phyloP scores from a whole-genome alignment of 164 flowering plant species.

The Chimonanthus praecox region DNA sequence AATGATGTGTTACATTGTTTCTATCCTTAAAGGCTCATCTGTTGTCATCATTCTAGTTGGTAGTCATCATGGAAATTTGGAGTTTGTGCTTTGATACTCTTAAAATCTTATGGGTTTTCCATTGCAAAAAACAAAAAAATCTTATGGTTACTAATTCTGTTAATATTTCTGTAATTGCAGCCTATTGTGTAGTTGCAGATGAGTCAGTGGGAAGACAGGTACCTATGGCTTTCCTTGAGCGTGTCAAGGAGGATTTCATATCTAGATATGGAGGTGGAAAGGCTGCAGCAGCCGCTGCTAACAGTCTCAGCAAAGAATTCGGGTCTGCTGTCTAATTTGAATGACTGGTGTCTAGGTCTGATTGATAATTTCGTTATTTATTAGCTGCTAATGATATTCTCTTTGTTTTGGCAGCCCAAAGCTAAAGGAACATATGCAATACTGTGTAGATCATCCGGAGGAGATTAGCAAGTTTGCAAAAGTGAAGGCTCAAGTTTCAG shows the following conservation, averaged over 20 bases:
- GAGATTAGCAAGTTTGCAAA: slow-evolving; percentile 27
- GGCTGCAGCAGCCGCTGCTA: slow-evolving; percentile 21
- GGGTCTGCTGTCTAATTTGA: slow-evolving; percentile 9
- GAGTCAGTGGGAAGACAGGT: slow-evolving; percentile 21
- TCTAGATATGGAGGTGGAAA: slow-evolving; percentile 27
- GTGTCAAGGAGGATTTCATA: slow-evolving; percentile 23
- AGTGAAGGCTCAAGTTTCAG: slow-evolving; percentile 34
- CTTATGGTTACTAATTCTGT: neutral
- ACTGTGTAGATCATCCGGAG: slow-evolving; percentile 26
- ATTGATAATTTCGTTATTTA: neutral
- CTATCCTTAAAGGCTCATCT: no score
- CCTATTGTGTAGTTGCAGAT: slow-evolving; percentile 23
- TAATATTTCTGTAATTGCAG: slow-evolving; percentile 8
- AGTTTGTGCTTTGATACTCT: no score
- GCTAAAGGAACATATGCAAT: slow-evolving; percentile 24
- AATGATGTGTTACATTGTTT: no score
- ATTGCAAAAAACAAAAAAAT: neutral
- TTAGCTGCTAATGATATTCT: neutral
- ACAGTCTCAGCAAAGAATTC: slow-evolving; percentile 24
- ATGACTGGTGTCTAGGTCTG: no score
- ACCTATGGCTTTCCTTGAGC: slow-evolving; percentile 26
- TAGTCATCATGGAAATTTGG: no score
- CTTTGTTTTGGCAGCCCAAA: slow-evolving; percentile 14
- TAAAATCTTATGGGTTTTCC: no score
- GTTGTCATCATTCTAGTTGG: no score